Conservation (phyloP, 2,329 filamentous ascomycete species). For the Raffaelea albimanens region DNA sequence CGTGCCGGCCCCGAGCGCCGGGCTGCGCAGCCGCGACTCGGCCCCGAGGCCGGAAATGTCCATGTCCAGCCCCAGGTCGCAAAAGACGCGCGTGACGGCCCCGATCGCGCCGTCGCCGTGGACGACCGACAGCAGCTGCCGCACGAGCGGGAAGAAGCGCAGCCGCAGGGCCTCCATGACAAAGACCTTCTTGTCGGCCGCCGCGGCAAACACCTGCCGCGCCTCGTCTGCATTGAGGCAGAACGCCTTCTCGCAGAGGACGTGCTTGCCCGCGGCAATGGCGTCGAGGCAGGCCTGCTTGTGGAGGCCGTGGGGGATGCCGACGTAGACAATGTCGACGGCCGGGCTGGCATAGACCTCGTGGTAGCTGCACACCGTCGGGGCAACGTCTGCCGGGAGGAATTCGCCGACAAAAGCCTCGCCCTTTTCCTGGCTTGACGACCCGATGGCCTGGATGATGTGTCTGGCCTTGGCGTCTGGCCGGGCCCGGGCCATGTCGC, state of each 20-base stretch:
- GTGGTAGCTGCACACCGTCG: slow-evolving; percentile 35
- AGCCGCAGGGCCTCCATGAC: slow-evolving; percentile 38
- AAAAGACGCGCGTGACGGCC: slow-evolving; percentile 26
- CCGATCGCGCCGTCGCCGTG: slow-evolving; percentile 30
- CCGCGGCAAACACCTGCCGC: slow-evolving; percentile 27
- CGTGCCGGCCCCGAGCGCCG: slow-evolving; percentile 29
- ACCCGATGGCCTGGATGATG: slow-evolving; percentile 27
- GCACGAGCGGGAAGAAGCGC: slow-evolving; percentile 29
- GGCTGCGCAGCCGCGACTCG: slow-evolving; percentile 25
- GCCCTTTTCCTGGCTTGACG: slow-evolving; percentile 24
- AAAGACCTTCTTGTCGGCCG: slow-evolving; percentile 28
- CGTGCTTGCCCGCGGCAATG: slow-evolving; percentile 30
- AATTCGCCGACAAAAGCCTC: slow-evolving; percentile 22
- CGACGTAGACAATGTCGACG: slow-evolving; percentile 37
- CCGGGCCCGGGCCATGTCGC: slow-evolving; percentile 26
- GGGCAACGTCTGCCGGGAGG: neutral
- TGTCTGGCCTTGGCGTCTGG: slow-evolving; percentile 23
- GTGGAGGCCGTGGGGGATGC: slow-evolving; percentile 34
- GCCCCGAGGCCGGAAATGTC: slow-evolving; percentile 21
- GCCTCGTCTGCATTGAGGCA: slow-evolving; percentile 29
- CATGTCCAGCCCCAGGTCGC: slow-evolving; percentile 29
- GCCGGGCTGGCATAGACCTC: slow-evolving; percentile 28
- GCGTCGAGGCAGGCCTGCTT: slow-evolving; percentile 32
- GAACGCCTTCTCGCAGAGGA: slow-evolving; percentile 37
- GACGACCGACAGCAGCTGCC: slow-evolving; percentile 23